phyloP scores from a whole-genome alignment of 1,139 yeast genomes.

The Waltiozyma sp. region DNA sequence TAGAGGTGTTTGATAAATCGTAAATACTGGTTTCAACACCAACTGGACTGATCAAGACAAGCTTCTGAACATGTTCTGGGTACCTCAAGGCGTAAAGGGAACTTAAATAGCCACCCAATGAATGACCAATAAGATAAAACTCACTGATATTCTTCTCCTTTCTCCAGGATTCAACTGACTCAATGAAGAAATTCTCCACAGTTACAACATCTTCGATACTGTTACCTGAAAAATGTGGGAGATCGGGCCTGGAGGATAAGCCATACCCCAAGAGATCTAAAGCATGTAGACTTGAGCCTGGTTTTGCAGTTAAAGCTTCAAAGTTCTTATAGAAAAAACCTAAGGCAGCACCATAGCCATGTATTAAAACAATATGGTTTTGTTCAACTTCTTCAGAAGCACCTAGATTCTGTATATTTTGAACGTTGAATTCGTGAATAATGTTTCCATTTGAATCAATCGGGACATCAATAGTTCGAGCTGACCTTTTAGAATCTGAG shows the following conservation, averaged over 20 bases:
- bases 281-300: slow-evolving; percentile 49
- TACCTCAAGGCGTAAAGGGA: slow-evolving; percentile 70
- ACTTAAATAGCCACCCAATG: slow-evolving; percentile 87
- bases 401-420: slow-evolving; percentile 11
- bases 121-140: slow-evolving; percentile 80
- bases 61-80: slow-evolving; percentile 51
- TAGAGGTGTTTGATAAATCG: slow-evolving; percentile 24
- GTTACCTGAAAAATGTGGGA: slow-evolving; percentile 31
- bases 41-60: slow-evolving; percentile 80
- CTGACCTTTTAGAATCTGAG: slow-evolving; percentile 38
- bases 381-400: slow-evolving; percentile 2
- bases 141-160: slow-evolving; percentile 39
- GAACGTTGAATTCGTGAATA: slow-evolving; percentile 46
- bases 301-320: slow-evolving; percentile 37
- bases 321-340: slow-evolving; percentile 82
- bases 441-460: slow-evolving; percentile 31
- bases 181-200: slow-evolving; percentile 65
- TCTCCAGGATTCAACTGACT: slow-evolving; percentile 81
- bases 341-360: slow-evolving; percentile 89
- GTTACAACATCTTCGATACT: slow-evolving; percentile 22
- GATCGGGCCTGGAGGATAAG: slow-evolving; percentile 30
- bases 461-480: slow-evolving; percentile 37
- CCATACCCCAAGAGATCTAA: slow-evolving; percentile 87
- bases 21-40: slow-evolving; percentile 73
- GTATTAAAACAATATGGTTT: slow-evolving; percentile 51